Evolutionary conservation across 2,329 filamentous ascomycete species (phyloP).

Genomic region (Colletotrichum agaves): DNA sequence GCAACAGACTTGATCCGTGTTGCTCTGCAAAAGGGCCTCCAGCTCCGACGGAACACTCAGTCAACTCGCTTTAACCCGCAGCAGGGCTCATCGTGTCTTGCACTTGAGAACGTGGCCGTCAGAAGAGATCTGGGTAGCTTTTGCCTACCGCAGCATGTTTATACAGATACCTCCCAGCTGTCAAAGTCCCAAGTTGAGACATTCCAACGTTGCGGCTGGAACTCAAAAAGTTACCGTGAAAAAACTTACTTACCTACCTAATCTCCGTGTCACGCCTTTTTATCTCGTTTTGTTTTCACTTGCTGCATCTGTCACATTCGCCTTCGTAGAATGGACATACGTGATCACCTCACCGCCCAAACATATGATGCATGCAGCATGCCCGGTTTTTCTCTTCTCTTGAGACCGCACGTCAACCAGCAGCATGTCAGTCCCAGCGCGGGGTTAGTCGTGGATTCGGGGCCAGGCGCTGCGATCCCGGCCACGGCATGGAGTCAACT

Average conservation of each 20-base stretch:
- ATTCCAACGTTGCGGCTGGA: neutral
- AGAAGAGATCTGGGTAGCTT: neutral
- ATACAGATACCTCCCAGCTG: neutral
- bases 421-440: neutral
- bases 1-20: neutral
- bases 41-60: neutral
- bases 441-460: neutral
- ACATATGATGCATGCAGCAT: too few relatives aligned
- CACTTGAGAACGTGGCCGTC: neutral
- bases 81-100: neutral
- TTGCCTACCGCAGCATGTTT: neutral
- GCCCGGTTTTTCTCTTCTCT: neutral
- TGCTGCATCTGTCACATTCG: too few relatives aligned
- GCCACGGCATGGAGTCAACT: neutral
- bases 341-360: too few relatives aligned
- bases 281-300: too few relatives aligned
- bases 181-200: neutral
- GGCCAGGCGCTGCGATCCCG: neutral
- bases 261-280: too few relatives aligned
- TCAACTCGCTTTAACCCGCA: neutral
- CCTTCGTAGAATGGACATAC: too few relatives aligned
- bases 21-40: neutral
- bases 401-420: neutral
- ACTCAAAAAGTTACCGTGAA: neutral
- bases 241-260: too few relatives aligned